Evolutionary conservation across 2,329 filamentous ascomycete genomes (phyloP).

Genomic region (Rhexocercosporidium sp.): DNA sequence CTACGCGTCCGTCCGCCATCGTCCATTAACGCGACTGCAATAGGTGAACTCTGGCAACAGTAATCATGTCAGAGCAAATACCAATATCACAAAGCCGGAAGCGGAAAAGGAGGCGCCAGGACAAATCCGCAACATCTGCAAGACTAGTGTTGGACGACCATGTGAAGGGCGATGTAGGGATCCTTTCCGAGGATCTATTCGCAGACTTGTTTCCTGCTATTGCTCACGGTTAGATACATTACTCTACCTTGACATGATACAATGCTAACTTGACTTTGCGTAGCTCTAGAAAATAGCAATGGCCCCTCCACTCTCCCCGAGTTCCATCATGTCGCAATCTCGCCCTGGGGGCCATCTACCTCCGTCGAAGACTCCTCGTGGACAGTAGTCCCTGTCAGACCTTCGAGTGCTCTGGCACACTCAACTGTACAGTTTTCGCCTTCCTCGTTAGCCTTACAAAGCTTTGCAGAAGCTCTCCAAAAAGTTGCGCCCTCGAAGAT

Average conservation of each 20-base stretch:
- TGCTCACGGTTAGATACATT: constrained; percentile 48
- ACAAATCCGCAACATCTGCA: constrained; percentile 79
- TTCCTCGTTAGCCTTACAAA: constrained; percentile 74
- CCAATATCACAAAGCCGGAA: constrained; percentile 41
- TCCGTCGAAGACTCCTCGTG: constrained; percentile 69
- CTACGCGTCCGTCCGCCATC: constrained; percentile 27
- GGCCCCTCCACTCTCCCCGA: constrained; percentile 43
- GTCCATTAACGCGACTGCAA: constrained; percentile 27
- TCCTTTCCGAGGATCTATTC: constrained; percentile 86
- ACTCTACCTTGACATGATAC: not conserved
- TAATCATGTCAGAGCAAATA: constrained; percentile 32
- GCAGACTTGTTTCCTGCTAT: constrained; percentile 76
- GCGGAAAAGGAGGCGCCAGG: constrained; percentile 59
- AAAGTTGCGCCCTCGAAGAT: constrained; percentile 77
- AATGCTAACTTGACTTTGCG: constrained; percentile 18
- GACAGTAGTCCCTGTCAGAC: constrained; percentile 81
- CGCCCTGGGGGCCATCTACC: constrained; percentile 70
- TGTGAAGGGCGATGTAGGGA: constrained; percentile 82
- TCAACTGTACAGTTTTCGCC: constrained; percentile 83
- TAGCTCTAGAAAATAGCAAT: constrained; percentile 34
- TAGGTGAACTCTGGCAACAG: not conserved
- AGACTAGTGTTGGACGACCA: constrained; percentile 84
- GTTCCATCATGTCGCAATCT: constrained; percentile 70
- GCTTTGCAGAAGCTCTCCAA: constrained; percentile 76
- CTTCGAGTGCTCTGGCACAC: constrained; percentile 67